phyloP scores from a whole-genome alignment of 257 asterid species.

The Jasminum sambac region DNA sequence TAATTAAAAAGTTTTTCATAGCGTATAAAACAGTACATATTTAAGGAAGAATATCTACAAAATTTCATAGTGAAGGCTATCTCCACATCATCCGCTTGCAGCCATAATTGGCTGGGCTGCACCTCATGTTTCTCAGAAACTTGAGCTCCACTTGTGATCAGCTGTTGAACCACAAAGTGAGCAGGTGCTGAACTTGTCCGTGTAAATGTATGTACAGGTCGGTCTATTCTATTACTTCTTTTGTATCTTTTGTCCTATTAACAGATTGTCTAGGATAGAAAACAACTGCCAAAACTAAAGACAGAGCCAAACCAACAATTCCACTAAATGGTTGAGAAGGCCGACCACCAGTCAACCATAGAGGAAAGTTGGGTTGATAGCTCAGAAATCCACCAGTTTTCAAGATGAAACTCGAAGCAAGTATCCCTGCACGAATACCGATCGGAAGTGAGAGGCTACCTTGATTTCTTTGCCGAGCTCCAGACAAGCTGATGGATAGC shows the following conservation, averaged over 20 bases:
- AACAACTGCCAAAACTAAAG: constrained; percentile 52
- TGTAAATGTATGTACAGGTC: background rate
- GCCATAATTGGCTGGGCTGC: constrained; percentile 32
- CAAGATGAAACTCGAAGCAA: constrained; percentile 57
- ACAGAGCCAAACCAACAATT: constrained; percentile 63
- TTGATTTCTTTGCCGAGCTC: constrained; percentile 65
- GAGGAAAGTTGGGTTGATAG: constrained; percentile 47
- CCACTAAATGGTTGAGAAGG: constrained; percentile 88
- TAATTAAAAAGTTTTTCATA: too few relatives aligned
- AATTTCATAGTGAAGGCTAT: background rate
- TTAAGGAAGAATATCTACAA: constrained; percentile 24
- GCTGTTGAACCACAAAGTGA: constrained; percentile 1
- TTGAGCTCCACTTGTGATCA: constrained; percentile 11
- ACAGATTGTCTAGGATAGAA: constrained; percentile 52
- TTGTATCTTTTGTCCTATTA: constrained; percentile 28
- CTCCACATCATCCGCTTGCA: constrained; percentile 19
- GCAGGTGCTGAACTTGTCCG: constrained; percentile 12
- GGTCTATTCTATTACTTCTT: constrained; percentile 35
- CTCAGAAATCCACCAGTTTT: constrained; percentile 62
- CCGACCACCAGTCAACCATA: constrained; percentile 67
- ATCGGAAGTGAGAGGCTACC: constrained; percentile 84
- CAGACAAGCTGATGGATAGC: constrained; percentile 74
- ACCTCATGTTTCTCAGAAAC: constrained; percentile 2
- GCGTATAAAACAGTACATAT: background rate
- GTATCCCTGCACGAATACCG: constrained; percentile 85